These are phyloP conservation scores for Nicotiana obtusifolia DNA, from an alignment of 257 asterid genomes.

Conservation along the genomic window DNA sequence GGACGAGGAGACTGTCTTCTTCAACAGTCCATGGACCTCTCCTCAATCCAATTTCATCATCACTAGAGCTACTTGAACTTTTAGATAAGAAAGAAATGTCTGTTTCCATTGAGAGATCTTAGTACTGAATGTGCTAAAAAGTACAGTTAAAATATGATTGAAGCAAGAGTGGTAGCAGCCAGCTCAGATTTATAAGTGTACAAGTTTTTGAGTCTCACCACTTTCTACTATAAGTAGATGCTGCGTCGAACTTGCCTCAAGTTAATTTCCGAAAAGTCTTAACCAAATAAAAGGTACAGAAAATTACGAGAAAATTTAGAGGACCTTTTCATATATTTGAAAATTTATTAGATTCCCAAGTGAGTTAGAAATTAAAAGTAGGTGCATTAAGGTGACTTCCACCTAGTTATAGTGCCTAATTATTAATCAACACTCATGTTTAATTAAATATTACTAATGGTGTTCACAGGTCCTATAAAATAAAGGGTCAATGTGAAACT, in stretches of 20 bases:
- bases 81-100: slow-evolving; percentile 17
- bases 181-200: not conserved
- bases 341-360: not conserved
- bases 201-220: not conserved
- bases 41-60: slow-evolving; percentile 23
- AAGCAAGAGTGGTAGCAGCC: not conserved
- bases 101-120: not conserved
- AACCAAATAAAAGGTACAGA: not conserved
- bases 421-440: not conserved
- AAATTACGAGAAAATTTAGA: not conserved
- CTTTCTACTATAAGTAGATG: slow-evolving; percentile 5
- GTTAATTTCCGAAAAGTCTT: not conserved
- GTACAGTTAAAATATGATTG: not conserved
- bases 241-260: not conserved
- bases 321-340: not conserved
- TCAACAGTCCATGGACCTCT: slow-evolving; percentile 41
- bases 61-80: slow-evolving; percentile 17
- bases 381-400: slow-evolving; percentile 5
- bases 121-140: not conserved
- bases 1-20: slow-evolving; percentile 33
- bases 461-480: not conserved
- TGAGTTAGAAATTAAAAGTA: not conserved
- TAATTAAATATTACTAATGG: not conserved
- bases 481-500: not conserved
- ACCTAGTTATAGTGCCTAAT: not conserved